A percentile compares a stretch with the other conserved stretches of the same genome.
Evolutionary conservation across 2,329 filamentous ascomycete genomes (phyloP).

Genomic region (Mariannaea elegans): DNA sequence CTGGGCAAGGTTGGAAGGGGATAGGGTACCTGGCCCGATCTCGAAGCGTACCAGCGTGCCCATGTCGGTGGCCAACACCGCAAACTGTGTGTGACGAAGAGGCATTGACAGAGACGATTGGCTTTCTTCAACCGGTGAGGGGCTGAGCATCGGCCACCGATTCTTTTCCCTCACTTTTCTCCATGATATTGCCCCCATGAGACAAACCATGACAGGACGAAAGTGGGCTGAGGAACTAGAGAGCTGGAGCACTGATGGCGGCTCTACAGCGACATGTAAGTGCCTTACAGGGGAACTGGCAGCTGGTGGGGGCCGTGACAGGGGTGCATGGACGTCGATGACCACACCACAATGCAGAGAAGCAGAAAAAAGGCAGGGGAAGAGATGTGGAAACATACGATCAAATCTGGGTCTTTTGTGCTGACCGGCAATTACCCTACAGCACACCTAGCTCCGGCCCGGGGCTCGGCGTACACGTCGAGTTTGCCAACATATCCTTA

Average conservation of each 20-base stretch:
- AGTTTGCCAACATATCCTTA: slow-evolving; percentile 5
- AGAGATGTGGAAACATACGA: slow-evolving; percentile 36
- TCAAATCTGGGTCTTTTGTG: slow-evolving; percentile 20
- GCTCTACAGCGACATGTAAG: slow-evolving; percentile 31
- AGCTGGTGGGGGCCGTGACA: slow-evolving; percentile 27
- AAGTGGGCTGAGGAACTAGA: slow-evolving; percentile 31
- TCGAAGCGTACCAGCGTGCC: slow-evolving; percentile 22
- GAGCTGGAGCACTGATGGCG: slow-evolving; percentile 20
- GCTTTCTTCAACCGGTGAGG: slow-evolving; percentile 21
- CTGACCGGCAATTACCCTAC: slow-evolving; percentile 20
- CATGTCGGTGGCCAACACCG: slow-evolving; percentile 15
- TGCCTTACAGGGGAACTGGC: slow-evolving; percentile 14
- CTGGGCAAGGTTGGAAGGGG: slow-evolving; percentile 21
- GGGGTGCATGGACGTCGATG: slow-evolving; percentile 28
- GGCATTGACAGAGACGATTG: slow-evolving; percentile 33
- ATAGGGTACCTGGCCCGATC: slow-evolving; percentile 38
- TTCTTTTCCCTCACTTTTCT: slow-evolving; percentile 1
- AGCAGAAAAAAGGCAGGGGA: slow-evolving; percentile 19
- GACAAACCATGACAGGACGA: slow-evolving; percentile 33
- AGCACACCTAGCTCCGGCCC: slow-evolving; percentile 14
- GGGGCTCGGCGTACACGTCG: slow-evolving; percentile 20
- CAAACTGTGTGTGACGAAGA: slow-evolving; percentile 7
- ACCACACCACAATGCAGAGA: slow-evolving; percentile 29
- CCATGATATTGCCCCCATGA: slow-evolving; percentile 27
- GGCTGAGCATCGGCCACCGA: slow-evolving; percentile 19